Percentiles rank a stretch among this genome's conserved stretches.
Evolutionary conservation across 495 filamentous ascomycete species (phyloP).

Genomic region (Hypoxylon rickii): DNA sequence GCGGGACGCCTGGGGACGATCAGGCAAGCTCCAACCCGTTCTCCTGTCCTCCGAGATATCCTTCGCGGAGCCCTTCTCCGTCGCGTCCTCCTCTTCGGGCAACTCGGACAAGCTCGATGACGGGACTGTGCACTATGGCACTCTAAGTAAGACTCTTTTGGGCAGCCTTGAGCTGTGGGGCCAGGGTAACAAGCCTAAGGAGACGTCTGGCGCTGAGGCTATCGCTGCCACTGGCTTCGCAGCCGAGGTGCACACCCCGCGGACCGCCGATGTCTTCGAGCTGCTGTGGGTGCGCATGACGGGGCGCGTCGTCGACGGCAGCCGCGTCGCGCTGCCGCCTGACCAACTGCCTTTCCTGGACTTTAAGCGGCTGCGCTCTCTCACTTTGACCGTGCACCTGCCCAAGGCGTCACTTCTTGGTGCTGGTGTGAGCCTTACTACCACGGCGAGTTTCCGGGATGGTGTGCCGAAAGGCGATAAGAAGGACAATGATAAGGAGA

Average conservation of each 20-base stretch:
- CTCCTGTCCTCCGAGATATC: constrained; percentile 55
- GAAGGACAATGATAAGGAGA: background rate
- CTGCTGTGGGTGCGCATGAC: constrained; percentile 42
- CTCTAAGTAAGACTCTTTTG: constrained; percentile 58
- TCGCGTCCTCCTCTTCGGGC: constrained; percentile 43
- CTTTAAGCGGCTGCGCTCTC: constrained; percentile 33
- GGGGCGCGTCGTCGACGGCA: constrained; percentile 34
- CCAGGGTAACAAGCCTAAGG: background rate
- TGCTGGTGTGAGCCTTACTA: constrained; percentile 48
- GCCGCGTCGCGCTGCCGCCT: constrained; percentile 28
- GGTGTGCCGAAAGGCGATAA: background rate
- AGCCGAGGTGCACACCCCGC: background rate
- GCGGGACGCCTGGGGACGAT: constrained; percentile 62
- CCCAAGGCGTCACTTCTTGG: constrained; percentile 61
- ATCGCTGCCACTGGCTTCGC: background rate
- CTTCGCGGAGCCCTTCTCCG: constrained; percentile 51
- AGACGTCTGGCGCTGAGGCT: background rate
- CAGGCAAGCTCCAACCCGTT: constrained; percentile 54
- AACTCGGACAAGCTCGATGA: constrained; percentile 51
- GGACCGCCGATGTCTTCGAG: constrained; percentile 36
- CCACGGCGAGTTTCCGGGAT: constrained; percentile 39
- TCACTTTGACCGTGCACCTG: constrained; percentile 49
- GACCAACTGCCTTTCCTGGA: constrained; percentile 40
- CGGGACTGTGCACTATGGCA: constrained; percentile 67
- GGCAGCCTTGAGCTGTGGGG: constrained; percentile 35